phyloP scores from a whole-genome alignment of 2,329 filamentous ascomycete species.

The Shiraia sp. region DNA sequence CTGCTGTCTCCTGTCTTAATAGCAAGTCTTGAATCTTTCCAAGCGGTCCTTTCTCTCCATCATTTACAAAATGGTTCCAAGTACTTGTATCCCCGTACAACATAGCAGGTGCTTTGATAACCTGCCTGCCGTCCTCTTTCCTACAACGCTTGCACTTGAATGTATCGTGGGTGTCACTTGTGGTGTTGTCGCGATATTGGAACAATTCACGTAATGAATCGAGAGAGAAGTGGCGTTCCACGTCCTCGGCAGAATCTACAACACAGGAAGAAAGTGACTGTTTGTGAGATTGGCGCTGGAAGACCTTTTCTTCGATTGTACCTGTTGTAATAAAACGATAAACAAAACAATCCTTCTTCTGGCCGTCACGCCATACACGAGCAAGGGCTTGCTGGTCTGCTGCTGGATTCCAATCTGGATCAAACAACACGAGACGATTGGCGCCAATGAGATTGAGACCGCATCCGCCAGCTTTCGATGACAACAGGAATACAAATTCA shows the following conservation, averaged over 20 bases:
- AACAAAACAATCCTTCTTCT: constrained; percentile 99
- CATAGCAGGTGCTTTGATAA: constrained; percentile 90
- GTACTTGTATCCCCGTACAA: constrained; percentile 96
- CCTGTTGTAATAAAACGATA: constrained; percentile 99
- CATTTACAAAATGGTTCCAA: constrained; percentile 98
- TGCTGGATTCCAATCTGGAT: constrained; percentile 94
- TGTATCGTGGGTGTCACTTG: constrained; percentile 93
- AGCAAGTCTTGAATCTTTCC: constrained; percentile 87
- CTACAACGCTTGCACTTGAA: constrained; percentile 97
- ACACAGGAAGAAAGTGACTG: constrained; percentile 95
- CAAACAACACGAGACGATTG: constrained; percentile 92
- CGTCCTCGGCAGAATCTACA: constrained; percentile 94
- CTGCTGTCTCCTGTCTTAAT: constrained; percentile 79
- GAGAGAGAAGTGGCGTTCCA: constrained; percentile 92
- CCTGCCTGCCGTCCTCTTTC: constrained; percentile 79
- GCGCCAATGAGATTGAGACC: constrained; percentile 94
- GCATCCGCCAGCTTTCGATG: constrained; percentile 94
- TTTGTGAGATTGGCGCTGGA: constrained; percentile 97
- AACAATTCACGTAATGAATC: constrained; percentile 92
- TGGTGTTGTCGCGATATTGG: constrained; percentile 83
- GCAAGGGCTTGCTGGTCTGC: constrained; percentile 96
- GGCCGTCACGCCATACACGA: constrained; percentile 96
- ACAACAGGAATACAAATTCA: constrained; percentile 95
- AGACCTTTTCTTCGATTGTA: constrained; percentile 98
- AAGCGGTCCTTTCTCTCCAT: constrained; percentile 67